Base-by-base conservation (phyloP, 2,329 filamentous ascomycete genomes). In the Pseudogymnoascus sp. region DNA sequence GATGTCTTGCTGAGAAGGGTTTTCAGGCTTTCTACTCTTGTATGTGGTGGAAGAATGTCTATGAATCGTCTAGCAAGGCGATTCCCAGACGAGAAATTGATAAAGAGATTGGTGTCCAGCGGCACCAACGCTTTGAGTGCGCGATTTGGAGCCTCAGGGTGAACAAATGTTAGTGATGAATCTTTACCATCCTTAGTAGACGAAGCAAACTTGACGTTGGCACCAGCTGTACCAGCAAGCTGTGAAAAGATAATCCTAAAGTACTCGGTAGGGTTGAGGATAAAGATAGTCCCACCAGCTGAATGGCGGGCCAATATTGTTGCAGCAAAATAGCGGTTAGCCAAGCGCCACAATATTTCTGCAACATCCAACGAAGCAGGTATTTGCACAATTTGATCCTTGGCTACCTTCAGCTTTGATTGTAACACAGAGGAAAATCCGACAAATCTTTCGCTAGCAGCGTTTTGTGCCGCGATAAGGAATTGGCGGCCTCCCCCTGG, bases 401-500 rank as follows among this genome's bases (percentile, higher is more conserved):
- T 39, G 36, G 36, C 36, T 39, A 39, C n/a, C 36, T n/a, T 39
- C 36, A 39, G 36, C 36, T 39, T 39, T 39, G 36, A 39, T 39
- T 39, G 36, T 11, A 39, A 39, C 36, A 39, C 36, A 9, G 36
- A 39, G n/a, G 36, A 39, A 39, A 39, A 39, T 4, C 36, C 36
- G n/a, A 39, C 36, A 39, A 39, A 39, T 39, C 36, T 39, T 39
- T 39, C 36, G 36, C 36, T 39, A 39, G 36, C 36, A 39, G 36
- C n/a, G 36, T 39, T 39, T 39, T 39, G 36, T 39, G 3, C 36
- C 36, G n/a, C 22, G 42, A 60, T n/a, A 60, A 60, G 36, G 22
- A 60, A 42, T 36, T 60, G 30, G 23, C 59, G 22, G 11, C n/a
- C 38, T n/a, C 59, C 35, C 38, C 59, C 19, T 42, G 59, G 30